phyloP scores from a whole-genome alignment of 116 monocot genomes.

The Iris pallida region DNA sequence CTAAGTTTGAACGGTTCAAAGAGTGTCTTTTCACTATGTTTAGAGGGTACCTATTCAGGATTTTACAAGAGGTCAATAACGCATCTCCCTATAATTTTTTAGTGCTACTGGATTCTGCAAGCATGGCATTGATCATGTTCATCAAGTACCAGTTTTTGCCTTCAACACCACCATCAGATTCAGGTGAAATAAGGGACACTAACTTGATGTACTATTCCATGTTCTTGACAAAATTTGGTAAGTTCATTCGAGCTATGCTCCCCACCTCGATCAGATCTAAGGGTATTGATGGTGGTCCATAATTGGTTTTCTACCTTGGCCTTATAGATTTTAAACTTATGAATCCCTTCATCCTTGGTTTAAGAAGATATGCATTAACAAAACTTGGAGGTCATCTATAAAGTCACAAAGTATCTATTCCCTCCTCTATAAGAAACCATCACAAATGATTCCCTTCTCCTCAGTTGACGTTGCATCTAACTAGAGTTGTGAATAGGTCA shows the following conservation, averaged over 20 bases:
- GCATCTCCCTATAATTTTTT: neutral
- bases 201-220: neutral
- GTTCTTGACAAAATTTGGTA: neutral
- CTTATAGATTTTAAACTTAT: neutral
- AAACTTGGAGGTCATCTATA: too few relatives aligned
- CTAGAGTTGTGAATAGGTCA: too few relatives aligned
- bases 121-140: neutral
- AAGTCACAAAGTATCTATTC: too few relatives aligned
- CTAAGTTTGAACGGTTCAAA: neutral
- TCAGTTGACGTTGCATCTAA: too few relatives aligned
- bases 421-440: too few relatives aligned
- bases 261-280: neutral
- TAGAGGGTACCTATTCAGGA: neutral
- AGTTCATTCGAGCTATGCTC: neutral
- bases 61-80: neutral
- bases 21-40: neutral
- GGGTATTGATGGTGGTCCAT: neutral
- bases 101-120: neutral
- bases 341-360: neutral
- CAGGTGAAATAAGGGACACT: neutral
- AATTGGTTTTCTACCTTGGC: neutral
- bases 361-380: too few relatives aligned
- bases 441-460: too few relatives aligned
- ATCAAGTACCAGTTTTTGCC: neutral
- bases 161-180: neutral